Conservation (phyloP, 805 yeast species). For the Starmerella potacharoeniae region DNA sequence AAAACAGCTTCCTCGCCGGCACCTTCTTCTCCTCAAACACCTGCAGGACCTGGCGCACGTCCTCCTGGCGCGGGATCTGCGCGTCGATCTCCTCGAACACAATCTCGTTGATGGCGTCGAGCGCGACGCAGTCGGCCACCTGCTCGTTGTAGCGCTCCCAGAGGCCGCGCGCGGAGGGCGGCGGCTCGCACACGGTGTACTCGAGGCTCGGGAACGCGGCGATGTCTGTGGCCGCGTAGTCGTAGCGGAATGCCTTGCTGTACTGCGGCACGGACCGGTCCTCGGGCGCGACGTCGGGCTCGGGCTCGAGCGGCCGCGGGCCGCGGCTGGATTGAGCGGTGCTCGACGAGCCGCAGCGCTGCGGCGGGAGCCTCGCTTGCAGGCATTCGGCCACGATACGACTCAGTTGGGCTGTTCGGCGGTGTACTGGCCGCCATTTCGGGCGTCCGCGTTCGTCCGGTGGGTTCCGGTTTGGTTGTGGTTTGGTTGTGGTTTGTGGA, state of each 20-base stretch:
- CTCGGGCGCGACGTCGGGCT: background rate
- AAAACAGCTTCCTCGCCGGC: slow-evolving; percentile 4
- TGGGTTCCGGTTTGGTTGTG: too few relatives aligned
- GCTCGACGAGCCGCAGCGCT: slow-evolving; percentile 12
- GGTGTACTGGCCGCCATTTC: too few relatives aligned
- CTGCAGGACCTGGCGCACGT: slow-evolving; percentile 2
- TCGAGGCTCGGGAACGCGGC: slow-evolving; percentile 14
- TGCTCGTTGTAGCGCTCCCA: slow-evolving; percentile 52
- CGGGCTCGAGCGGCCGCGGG: slow-evolving; percentile 5
- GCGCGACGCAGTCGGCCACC: slow-evolving; percentile 67
- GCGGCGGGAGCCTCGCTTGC: background rate
- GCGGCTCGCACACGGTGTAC: slow-evolving; percentile 14
- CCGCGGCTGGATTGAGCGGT: slow-evolving; percentile 7
- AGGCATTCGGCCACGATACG: background rate
- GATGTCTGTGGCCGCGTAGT: slow-evolving; percentile 11
- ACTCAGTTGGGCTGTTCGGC: too few relatives aligned
- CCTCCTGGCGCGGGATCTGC: background rate
- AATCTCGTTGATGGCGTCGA: slow-evolving; percentile 73
- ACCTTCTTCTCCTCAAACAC: slow-evolving; percentile 7
- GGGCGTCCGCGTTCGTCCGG: too few relatives aligned
- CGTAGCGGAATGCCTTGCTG: slow-evolving; percentile 13
- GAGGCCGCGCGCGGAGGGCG: slow-evolving; percentile 37
- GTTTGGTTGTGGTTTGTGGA: too few relatives aligned
- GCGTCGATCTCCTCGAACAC: slow-evolving; percentile 17
- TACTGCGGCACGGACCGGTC: slow-evolving; percentile 8